Percentiles rank a stretch among this genome's conserved stretches.
These are phyloP conservation scores for Neopestalotiopsis clavispora DNA, from an alignment of 2,329 filamentous ascomycete species.

Conservation along the genomic window DNA sequence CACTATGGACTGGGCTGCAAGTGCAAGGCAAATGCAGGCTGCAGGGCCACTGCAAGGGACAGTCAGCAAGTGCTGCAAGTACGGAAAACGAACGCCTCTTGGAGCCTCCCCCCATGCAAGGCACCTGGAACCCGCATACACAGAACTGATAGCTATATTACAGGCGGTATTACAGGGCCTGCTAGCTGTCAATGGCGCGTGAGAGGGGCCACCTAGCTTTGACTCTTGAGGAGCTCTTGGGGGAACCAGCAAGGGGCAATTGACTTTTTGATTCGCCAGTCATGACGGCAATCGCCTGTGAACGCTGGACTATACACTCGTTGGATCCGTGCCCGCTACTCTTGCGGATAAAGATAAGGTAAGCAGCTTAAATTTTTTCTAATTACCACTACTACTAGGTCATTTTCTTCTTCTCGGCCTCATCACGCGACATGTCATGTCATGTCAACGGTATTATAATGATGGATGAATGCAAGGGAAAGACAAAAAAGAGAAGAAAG, in stretches of 20 bases:
- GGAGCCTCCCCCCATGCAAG: not conserved
- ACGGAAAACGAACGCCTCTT: not conserved
- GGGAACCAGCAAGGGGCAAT: not conserved
- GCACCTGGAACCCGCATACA: not conserved
- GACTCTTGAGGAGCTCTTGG: too few relatives aligned
- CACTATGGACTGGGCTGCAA: not conserved
- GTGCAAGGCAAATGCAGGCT: not conserved
- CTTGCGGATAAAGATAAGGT: not conserved
- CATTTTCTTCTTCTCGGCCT: not conserved
- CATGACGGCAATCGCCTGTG: not conserved
- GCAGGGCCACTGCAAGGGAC: not conserved
- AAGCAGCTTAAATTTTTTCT: not conserved
- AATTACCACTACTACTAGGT: not conserved
- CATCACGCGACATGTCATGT: not conserved
- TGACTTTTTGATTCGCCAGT: constrained; percentile 2
- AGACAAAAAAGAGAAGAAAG: not conserved
- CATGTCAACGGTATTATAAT: not conserved
- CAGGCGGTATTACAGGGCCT: not conserved
- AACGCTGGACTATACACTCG: not conserved
- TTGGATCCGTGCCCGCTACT: not conserved
- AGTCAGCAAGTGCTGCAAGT: not conserved
- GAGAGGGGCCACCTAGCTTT: not conserved
- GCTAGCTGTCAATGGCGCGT: constrained; percentile 1
- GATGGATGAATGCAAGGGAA: not conserved
- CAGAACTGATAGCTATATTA: too few relatives aligned